Conservation (phyloP, 1,284 basidiomycete species). For the Cryptococcus sp. region DNA sequence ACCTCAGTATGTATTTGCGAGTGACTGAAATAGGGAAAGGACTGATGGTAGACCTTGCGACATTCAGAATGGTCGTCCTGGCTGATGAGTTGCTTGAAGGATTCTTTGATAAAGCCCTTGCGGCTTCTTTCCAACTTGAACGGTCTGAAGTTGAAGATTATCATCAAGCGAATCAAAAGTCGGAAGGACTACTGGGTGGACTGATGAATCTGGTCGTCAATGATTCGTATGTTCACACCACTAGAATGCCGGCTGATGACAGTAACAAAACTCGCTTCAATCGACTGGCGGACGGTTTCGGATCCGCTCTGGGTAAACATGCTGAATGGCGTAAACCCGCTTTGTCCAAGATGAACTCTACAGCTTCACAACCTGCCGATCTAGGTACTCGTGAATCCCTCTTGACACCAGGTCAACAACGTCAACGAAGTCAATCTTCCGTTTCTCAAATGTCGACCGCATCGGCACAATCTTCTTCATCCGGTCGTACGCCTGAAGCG, state of each 20-base stretch:
- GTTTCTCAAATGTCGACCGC: constrained; percentile 33
- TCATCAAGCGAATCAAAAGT: constrained; percentile 50
- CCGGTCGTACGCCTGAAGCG: constrained; percentile 46
- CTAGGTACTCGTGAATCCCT: constrained; percentile 83
- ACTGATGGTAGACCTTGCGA: constrained; percentile 48
- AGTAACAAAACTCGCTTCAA: constrained; percentile 46
- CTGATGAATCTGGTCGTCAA: constrained; percentile 83
- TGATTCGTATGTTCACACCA: constrained; percentile 54
- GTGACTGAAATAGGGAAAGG: not conserved
- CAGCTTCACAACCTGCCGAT: constrained; percentile 53
- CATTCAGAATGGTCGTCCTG: constrained; percentile 94
- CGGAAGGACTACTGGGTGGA: constrained; percentile 67
- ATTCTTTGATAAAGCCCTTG: constrained; percentile 87
- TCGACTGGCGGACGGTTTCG: constrained; percentile 80
- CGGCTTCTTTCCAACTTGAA: constrained; percentile 78
- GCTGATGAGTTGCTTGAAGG: constrained; percentile 91
- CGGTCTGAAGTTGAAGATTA: constrained; percentile 56
- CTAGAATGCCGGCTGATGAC: not conserved
- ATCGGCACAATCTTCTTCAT: constrained; percentile 53
- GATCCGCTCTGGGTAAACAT: constrained; percentile 86
- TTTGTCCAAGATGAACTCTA: constrained; percentile 73
- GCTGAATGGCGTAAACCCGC: constrained; percentile 58
- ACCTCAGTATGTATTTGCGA: constrained; percentile 55
- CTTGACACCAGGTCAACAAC: constrained; percentile 51
- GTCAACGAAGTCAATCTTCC: constrained; percentile 29